Base-by-base conservation (phyloP, 2,329 filamentous ascomycete genomes). In the Penicillium sp. region DNA sequence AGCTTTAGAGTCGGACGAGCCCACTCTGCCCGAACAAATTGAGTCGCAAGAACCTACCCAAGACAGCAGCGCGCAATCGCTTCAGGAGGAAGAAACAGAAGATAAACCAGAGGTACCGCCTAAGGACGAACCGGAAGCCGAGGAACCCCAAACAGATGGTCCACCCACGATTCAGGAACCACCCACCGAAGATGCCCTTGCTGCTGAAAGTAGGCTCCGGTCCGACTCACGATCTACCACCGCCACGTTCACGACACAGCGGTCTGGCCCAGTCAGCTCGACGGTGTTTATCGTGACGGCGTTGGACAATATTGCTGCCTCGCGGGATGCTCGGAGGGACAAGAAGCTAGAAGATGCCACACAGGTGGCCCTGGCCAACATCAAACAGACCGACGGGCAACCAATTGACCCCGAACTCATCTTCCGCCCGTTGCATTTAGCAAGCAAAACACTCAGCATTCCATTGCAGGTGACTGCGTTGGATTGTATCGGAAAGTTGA, bases 401-500 rank as follows among this genome's bases (percentile, higher is more conserved):
- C 84, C 90, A 57, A 90, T 95, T 67, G 89, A 95, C 67, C 92
- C 95, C 32, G 92, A 97, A 72, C 79, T 96, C 53, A 86, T 99
- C 64, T 99, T 99, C 69, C 87, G 88, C 61, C 94, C 94, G 13
- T 77, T 99, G 31, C 90, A 95, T 69, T 83, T 97, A 40, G 94
- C 95, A 45, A 93, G 92, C 34, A 90, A 92, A 71, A 88, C 91
- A 9, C 84, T 87, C 65, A 97, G 90, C 67, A 88, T 93, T 49
- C 86, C 90, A 54, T 81, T 99, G 44, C 90, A 92, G 56, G 96
- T 92, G 21, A 90, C 89, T 36, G 92, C 94, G 6, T 85, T 99
- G 68, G 94, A 99, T 76, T 97, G 93, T 76, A 97, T 99, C 67
- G 94, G 95, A 67, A 99, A 99, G 79, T 86, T 99, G 59, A 97